A percentile compares a stretch with the other conserved stretches of the same genome.
Evolutionary conservation across 257 asterid genomes (phyloP).

Genomic region (Rehmannia glutinosa): DNA sequence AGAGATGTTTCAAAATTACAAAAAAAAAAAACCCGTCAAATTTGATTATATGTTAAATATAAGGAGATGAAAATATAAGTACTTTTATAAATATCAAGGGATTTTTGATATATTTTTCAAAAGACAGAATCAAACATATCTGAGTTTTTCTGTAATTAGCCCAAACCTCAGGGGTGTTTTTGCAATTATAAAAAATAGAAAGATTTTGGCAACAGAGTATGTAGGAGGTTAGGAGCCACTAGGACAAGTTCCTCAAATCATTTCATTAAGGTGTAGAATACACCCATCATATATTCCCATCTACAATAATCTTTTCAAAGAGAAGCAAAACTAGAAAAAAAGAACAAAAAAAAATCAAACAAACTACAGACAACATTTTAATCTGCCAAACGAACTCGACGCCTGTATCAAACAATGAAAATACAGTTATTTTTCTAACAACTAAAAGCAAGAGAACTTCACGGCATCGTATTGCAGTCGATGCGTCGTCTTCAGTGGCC

Average conservation of each 20-base stretch:
- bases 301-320: slow-evolving; percentile 4
- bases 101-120: too few species aligned
- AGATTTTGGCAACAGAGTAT: neutral
- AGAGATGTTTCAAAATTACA: too few species aligned
- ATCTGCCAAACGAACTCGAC: slow-evolving; percentile 22
- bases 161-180: too few species aligned
- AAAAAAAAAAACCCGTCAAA: too few species aligned
- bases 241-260: neutral
- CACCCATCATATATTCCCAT: slow-evolving; percentile 10
- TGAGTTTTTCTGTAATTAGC: too few species aligned
- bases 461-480: slow-evolving; percentile 10
- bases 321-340: neutral
- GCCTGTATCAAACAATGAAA: slow-evolving; percentile 21
- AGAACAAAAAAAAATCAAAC: slow-evolving; percentile 2
- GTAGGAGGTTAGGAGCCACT: neutral
- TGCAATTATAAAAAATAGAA: too few species aligned
- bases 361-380: slow-evolving; percentile 19
- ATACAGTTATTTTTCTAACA: slow-evolving; percentile 28
- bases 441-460: slow-evolving; percentile 19
- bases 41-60: too few species aligned
- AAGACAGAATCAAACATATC: too few species aligned
- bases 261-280: slow-evolving; percentile 19
- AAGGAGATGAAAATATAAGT: too few species aligned
- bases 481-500: slow-evolving; percentile 54
- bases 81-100: too few species aligned